Evolutionary conservation across 106 monocot genomes (phyloP), one percentile per base, ranked within the genome.

Genomic region (Dioscorea alata): DNA sequence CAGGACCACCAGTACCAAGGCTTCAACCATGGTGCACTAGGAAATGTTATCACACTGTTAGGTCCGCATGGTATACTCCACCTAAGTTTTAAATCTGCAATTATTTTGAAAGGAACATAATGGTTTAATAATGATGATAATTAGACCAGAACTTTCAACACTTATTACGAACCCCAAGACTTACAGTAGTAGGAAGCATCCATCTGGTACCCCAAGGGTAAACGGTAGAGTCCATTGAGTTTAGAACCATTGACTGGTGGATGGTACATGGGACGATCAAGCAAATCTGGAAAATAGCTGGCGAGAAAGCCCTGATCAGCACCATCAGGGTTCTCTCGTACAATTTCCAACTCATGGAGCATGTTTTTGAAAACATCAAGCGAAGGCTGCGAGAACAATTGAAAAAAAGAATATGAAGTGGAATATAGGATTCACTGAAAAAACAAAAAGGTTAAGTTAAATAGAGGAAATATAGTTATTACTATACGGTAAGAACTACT

Each of bases 1-100:
- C 94, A 94, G 9, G 94, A 87, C 90, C 94, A 94, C 90, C 90
- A 90, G 53, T 94, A 94, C 94, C 94, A 94, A 52, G 90, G 94
- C 69, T 94, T 94, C 28, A 90, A 76, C 85, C 78, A 87, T n/a
- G 90, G 90, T 2, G 84, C 90, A 63, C 94, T 94, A 10, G 94
- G 94, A 69, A 94, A 94, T 22, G 94, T 94, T 65, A 94, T 85
- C 12, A 94, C 87, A 69, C 94, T 94, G 73, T 94, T 94, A 25
- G 94, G 94, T 31, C 94, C 94, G 68, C 94, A 94, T 24, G 94
- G 94, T 64, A 94, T 81, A 61, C 76, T 87, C 94, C 94, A 94
- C 24, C 76, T 73, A 61, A 94, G 84, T 69, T 90, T 90, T 18
- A 94, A 74, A 74, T 94, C 94, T 94, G 79, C 32, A 70, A 76